Base-by-base conservation (phyloP, 1,139 yeast species). In the Hyphopichia burtonii region DNA sequence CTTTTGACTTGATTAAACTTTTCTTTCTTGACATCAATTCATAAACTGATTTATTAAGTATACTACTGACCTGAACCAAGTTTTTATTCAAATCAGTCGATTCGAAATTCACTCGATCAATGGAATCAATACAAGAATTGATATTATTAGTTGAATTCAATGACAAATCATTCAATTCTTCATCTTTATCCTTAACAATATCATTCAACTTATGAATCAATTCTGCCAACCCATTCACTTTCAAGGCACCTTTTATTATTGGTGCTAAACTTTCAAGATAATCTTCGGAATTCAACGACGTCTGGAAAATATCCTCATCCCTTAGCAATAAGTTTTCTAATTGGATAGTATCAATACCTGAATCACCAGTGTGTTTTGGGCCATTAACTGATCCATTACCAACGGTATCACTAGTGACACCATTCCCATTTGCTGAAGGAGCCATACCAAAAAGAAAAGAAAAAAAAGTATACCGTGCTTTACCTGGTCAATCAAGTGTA, bases 221-320 rank as follows among this genome's bases (percentile, higher is more conserved):
- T 17, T 76, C 82, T 7, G 81, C 72, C 27, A 87, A 69, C 0
- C 81, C 74, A 49, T 81, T 73, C 18, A 72, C 65, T 40, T 68
- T 68, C 41, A 88, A 64, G n/a, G 91, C 85, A 17, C 81, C 78
- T 53, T 80, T 81, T 46, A 88, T 74, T n/a, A 86, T 76, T 1
- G 95, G 95, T 2, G 90, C 87, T 45, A 88, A 70, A 60, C 86
- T 88, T 50, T 88, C 96, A 34, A 88, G 64, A 56, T 83, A 86
- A 53, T 86, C 91, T 42, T 83, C 87, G 1, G 89, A 79, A 40
- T 74, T 70, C 31, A 80, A 59, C 1, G 83, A 72, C 1, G 76
- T 68, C 46, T 70, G 75, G 51, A 71, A 73, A 36, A 72, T 67
- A 48, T 72, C 77, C 37, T 72, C 77, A 49, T 73, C 76, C 38